Conservation (phyloP, 768 basidiomycete genomes). For the Mycena alexandri region DNA sequence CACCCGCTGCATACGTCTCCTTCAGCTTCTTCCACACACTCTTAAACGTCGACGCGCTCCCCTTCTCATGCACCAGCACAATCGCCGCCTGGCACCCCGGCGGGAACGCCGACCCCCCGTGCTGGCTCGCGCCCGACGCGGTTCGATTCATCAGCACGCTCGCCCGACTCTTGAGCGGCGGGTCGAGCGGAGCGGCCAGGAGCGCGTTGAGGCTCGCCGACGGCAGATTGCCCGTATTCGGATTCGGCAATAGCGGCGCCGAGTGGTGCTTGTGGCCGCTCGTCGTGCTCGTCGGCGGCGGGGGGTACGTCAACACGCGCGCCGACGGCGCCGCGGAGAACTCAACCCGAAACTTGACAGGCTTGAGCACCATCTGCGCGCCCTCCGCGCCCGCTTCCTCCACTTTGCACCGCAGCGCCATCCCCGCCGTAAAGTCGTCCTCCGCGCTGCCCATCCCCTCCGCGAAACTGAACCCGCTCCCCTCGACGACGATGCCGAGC, state of each 20-base stretch:
- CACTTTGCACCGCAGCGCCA: slow-evolving; percentile 60
- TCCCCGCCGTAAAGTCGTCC: slow-evolving; percentile 36
- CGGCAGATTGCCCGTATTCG: slow-evolving; percentile 31
- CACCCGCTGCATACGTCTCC: slow-evolving; percentile 68
- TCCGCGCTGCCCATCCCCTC: slow-evolving; percentile 40
- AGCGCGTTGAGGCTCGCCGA: slow-evolving; percentile 33
- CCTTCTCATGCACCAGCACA: slow-evolving; percentile 90
- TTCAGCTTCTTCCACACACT: slow-evolving; percentile 78
- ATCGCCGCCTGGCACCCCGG: slow-evolving; percentile 69
- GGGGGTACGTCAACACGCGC: slow-evolving; percentile 18
- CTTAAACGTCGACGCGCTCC: slow-evolving; percentile 89
- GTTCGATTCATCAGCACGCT: slow-evolving; percentile 42
- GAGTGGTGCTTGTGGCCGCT: slow-evolving; percentile 43
- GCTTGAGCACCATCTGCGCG: slow-evolving; percentile 70
- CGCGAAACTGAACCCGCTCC: slow-evolving; percentile 44
- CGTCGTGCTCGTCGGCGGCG: slow-evolving; percentile 11
- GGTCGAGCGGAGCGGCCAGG: slow-evolving; percentile 41
- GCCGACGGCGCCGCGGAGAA: slow-evolving; percentile 53
- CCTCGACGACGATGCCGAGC: slow-evolving; percentile 69
- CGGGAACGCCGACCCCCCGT: slow-evolving; percentile 47
- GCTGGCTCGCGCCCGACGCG: too few relatives aligned
- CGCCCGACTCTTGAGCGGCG: slow-evolving; percentile 43
- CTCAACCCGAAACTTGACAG: slow-evolving; percentile 88
- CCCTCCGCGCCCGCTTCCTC: slow-evolving; percentile 61
- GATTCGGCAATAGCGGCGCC: slow-evolving; percentile 38